A percentile compares a stretch with the other conserved stretches of the same genome.
These are phyloP conservation scores for Pontederia crassipes DNA, from an alignment of 176 grass and related monocot species.

Conservation along the genomic window DNA sequence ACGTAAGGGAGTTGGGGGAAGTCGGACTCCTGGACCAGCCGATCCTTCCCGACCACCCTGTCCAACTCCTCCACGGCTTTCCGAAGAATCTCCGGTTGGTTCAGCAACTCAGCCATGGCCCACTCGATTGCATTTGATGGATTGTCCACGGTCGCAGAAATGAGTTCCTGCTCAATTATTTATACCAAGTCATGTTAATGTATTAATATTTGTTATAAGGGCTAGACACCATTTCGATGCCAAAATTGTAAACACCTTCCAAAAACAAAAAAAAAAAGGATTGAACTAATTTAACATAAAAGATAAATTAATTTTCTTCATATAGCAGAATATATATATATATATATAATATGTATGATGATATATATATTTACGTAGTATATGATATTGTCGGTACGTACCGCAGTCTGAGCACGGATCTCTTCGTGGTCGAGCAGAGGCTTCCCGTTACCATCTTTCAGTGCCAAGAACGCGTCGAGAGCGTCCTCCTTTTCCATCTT, in stretches of 20 bases:
- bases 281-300: not conserved
- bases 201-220: not conserved
- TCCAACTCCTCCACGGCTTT: conserved; percentile 30
- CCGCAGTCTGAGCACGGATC: conserved; percentile 31
- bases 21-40: conserved; percentile 18
- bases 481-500: conserved; percentile 19
- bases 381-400: conserved; percentile 3
- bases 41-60: conserved; percentile 7
- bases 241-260: no score
- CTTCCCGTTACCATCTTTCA: not conserved
- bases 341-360: no score
- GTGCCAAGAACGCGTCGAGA: conserved; percentile 30
- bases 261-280: not conserved
- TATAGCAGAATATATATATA: no score
- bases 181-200: not conserved
- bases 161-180: conserved; percentile 10
- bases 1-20: conserved; percentile 22
- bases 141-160: conserved; percentile 19
- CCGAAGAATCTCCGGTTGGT: conserved; percentile 13
- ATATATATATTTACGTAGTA: no score
- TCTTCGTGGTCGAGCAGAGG: conserved; percentile 27
- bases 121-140: conserved; percentile 29
- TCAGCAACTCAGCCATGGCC: conserved; percentile 26
- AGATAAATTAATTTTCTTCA: not conserved
- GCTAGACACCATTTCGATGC: no score